Base-by-base conservation (phyloP, 1,284 basidiomycete genomes). In the Macrocybe sp. region DNA sequence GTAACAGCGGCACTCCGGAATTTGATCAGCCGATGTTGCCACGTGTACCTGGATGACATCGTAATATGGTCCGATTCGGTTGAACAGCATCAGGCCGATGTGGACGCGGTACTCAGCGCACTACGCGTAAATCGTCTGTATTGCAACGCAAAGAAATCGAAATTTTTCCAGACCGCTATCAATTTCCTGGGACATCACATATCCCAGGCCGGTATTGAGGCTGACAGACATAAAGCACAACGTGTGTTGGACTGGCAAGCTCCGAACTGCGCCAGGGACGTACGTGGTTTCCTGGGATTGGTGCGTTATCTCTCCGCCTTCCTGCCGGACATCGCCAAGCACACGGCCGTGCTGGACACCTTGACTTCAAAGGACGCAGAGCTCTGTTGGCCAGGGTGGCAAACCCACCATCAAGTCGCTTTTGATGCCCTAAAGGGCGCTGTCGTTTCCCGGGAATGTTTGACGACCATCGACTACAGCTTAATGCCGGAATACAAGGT, bases 211-310 rank as follows among this genome's bases (percentile, higher is more conserved):
- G 70, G 70, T 0, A 71, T 75, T 12, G 42, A 52, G 0, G 69
- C 70, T 60, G 69, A 72, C 28, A 58, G 62, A 0, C 54, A 14
- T 22, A 63, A 73, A 73, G 22, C 64, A 73, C 0, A 58, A 66
- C 9, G 5, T 51, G 0, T 51, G 73, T 0, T 3, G 54, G 0
- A 55, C 59, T 1, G 73, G 70, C 69, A 66, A 67, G 28, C 49
- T 45, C 0, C 64, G 62, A 0, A 64, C 54, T 0, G 64, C 63
- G 11, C 16, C 52, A 0, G 59, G 62, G 29, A 31, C 63, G 0
- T 67, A 0, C 33, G 50, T 0, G 59, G 64, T 0, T 70, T 69
- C 41, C 51, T 69, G 0, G 61, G 68, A 0, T 46, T 63, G 1
- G 64, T 58, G 0, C 63, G 64, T 0, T 68, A 61, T 31, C 54